Evolutionary conservation across 805 yeast genomes (phyloP), one percentile per base, ranked within the genome.

Genomic region (Starmera quercuum): DNA sequence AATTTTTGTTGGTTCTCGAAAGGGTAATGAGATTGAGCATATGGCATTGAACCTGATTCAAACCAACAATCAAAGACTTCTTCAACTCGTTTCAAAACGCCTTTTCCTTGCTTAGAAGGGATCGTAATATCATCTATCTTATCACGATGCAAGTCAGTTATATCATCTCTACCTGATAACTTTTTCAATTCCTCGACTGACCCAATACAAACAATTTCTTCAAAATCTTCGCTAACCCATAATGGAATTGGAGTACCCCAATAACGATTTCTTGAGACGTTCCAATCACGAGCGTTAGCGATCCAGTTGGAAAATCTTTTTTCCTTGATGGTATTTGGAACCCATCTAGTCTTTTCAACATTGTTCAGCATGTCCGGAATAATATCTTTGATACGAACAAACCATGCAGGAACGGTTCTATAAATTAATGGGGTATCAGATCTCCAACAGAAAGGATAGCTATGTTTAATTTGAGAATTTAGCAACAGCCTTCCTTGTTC

Each of bases 1-100:
- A 90, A 90, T 31, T 59, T 59, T 12, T 84, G 87, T 56, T 75
- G 63, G 55, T 75, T 74, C 64, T 90, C 96, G 59, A 92, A 92
- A 46, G 99, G 99, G 58, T 88, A 92, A 61, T 92, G 99, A 58
- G 83, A 80, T 26, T 95, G 83, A 35, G 97, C 97, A 50, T 82
- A 92, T 42, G 99, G 98, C 99, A 92, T 92, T 33, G 96, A 81
- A 47, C 99, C 99, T 14, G 96, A 86, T 69, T 92, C 99, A 56
- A 92, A 92, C 99, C 99, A 92, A 70, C 99, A 92, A 67, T 92
- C 99, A 56, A 92, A 92, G 30, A 92, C 99, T 64, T 92, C 97
- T 58, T 90, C 97, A 40, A 92, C 73, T 71, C 99, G 83, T 58
- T 65, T 82, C 63, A 92, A 74, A 16, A 56, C 66, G 47, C 97